phyloP scores from a whole-genome alignment of 2,329 filamentous ascomycete species.

The Cytospora schulzeri region DNA sequence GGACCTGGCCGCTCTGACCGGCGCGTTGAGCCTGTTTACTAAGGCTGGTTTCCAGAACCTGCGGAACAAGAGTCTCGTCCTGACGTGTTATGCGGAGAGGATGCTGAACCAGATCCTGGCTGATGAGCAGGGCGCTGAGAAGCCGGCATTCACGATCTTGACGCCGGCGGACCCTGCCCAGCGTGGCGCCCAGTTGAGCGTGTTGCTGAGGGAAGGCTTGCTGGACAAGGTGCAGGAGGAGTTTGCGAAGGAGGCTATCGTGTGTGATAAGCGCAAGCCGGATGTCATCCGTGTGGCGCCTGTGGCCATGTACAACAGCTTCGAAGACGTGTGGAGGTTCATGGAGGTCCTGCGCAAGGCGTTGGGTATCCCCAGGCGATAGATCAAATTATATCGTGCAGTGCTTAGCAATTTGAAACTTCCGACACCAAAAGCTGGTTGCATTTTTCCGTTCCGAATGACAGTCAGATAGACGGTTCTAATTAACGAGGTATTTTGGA shows the following conservation, averaged over 20 bases:
- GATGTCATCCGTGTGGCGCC: slow-evolving; percentile 84
- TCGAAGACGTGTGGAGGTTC: slow-evolving; percentile 65
- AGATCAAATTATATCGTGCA: neutral
- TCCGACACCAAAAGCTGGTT: neutral
- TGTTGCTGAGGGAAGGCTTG: slow-evolving; percentile 68
- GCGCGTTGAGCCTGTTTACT: slow-evolving; percentile 73
- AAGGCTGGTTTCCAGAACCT: slow-evolving; percentile 70
- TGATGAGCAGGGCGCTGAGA: slow-evolving; percentile 35
- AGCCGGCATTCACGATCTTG: slow-evolving; percentile 60
- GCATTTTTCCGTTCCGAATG: neutral
- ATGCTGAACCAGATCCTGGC: slow-evolving; percentile 55
- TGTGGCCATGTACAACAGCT: slow-evolving; percentile 81
- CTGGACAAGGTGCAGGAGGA: slow-evolving; percentile 67
- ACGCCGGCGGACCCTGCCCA: slow-evolving; percentile 69
- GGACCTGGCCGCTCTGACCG: slow-evolving; percentile 74
- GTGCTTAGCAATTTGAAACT: neutral
- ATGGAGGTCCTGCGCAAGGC: slow-evolving; percentile 44
- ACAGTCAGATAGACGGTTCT: neutral
- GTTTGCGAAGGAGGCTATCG: slow-evolving; percentile 68
- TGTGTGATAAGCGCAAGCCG: slow-evolving; percentile 82
- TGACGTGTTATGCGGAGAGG: slow-evolving; percentile 78
- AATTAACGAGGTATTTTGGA: too few relatives aligned
- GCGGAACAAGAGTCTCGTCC: slow-evolving; percentile 67
- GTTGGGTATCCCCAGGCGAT: slow-evolving; percentile 23
- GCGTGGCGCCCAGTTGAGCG: slow-evolving; percentile 77